phyloP scores from a whole-genome alignment of 257 asterid species.

The Fraxinus anomala region DNA sequence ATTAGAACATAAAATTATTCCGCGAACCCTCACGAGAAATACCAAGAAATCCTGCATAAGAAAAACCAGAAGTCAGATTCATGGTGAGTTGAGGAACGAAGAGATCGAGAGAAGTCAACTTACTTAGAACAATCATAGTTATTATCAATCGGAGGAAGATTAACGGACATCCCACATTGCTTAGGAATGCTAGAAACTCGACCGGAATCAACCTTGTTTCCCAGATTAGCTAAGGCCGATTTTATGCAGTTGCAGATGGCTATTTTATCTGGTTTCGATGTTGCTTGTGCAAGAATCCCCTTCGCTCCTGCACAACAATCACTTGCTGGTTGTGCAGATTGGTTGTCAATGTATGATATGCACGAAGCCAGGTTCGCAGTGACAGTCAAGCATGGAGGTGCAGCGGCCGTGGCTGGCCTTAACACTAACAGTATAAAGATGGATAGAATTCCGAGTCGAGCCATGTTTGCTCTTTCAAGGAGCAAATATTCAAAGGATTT shows the following conservation, averaged over 20 bases:
- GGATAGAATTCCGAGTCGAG: neutral
- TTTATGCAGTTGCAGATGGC: constrained; percentile 13
- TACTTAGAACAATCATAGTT: constrained; percentile 13
- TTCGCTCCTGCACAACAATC: constrained; percentile 16
- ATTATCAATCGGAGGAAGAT: neutral
- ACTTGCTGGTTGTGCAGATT: neutral
- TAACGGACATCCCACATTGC: constrained; percentile 4
- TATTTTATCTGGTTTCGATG: neutral
- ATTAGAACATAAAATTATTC: neutral
- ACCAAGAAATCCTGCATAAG: neutral
- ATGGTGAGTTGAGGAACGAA: neutral
- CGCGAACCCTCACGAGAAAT: neutral
- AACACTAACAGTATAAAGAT: neutral
- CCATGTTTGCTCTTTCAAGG: neutral
- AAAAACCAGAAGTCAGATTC: neutral
- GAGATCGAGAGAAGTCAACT: neutral
- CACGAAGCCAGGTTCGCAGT: neutral
- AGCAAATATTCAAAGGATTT: neutral
- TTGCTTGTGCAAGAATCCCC: neutral
- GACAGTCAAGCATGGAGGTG: constrained; percentile 2
- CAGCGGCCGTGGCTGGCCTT: neutral
- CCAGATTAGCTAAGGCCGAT: neutral
- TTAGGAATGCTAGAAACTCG: neutral
- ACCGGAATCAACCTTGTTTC: neutral
- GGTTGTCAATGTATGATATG: neutral